Conservation (phyloP, 192 early-diverging fungal species). For the Haplosporangium gracile region DNA sequence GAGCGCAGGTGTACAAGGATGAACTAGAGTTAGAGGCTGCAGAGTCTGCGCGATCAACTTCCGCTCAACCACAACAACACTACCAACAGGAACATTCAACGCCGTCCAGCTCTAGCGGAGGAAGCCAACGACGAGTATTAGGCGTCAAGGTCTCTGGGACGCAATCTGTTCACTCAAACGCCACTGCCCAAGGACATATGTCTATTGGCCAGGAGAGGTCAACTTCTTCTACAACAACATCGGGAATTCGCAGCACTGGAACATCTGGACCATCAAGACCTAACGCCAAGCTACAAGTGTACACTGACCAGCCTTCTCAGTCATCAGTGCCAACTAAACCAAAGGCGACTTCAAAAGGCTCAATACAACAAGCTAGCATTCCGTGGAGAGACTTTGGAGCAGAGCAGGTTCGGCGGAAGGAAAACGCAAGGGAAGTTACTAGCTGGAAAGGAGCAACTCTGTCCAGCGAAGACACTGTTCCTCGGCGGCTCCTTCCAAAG, state of each 20-base stretch:
- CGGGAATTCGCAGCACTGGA: not conserved
- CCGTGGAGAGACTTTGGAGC: slow-evolving; percentile 76
- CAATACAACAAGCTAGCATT: not conserved
- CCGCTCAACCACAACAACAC: not conserved
- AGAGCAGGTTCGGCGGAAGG: slow-evolving; percentile 71
- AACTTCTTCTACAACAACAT: not conserved
- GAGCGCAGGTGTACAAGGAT: not conserved
- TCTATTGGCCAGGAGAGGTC: slow-evolving; percentile 12
- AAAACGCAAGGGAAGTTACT: slow-evolving; percentile 73
- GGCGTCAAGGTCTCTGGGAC: slow-evolving; percentile 28
- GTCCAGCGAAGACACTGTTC: slow-evolving; percentile 28
- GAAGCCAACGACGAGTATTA: slow-evolving; percentile 15
- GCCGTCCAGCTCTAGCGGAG: not conserved
- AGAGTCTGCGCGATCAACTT: not conserved
- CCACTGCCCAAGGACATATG: not conserved
- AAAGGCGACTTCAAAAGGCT: not conserved
- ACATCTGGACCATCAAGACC: slow-evolving; percentile 2
- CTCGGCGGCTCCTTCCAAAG: slow-evolving; percentile 20
- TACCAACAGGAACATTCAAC: not conserved
- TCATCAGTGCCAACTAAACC: not conserved
- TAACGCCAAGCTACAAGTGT: slow-evolving; percentile 34
- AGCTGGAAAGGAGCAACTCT: slow-evolving; percentile 74
- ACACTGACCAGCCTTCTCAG: slow-evolving; percentile 25
- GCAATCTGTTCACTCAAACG: slow-evolving; percentile 37
- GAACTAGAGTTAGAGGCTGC: slow-evolving; percentile 19